A percentile compares a stretch with the other conserved stretches of the same genome.
Conservation (phyloP, 2,329 filamentous ascomycete species). For the Epichloe glyceriae region DNA sequence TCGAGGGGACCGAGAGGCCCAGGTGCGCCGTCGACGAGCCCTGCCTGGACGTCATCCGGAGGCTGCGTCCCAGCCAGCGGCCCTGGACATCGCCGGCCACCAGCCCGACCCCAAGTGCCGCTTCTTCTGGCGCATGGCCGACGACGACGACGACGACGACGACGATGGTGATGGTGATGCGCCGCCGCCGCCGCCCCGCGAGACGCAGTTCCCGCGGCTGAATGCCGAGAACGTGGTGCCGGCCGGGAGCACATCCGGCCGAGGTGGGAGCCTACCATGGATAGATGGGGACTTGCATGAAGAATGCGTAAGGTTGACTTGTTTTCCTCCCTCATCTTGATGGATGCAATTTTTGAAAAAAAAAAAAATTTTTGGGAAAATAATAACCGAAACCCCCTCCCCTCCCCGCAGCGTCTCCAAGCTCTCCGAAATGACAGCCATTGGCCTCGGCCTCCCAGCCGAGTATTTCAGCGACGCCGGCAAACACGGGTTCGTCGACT, state of each 20-base stretch:
- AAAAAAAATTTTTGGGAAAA: too few species aligned
- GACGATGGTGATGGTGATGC: constrained; percentile 18
- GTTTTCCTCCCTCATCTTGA: too few species aligned
- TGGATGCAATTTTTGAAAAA: too few species aligned
- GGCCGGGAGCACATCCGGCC: constrained; percentile 33
- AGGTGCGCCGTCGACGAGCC: constrained; percentile 51
- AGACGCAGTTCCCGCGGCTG: constrained; percentile 40
- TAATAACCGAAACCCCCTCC: too few species aligned
- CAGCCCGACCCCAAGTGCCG: constrained; percentile 47
- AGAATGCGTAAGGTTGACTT: constrained; percentile 33
- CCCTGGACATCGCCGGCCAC: constrained; percentile 46
- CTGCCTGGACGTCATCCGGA: constrained; percentile 42
- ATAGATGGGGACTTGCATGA: constrained; percentile 46
- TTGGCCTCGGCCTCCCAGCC: constrained; percentile 40
- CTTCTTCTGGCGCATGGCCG: constrained; percentile 48
- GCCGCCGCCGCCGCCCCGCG: constrained; percentile 31
- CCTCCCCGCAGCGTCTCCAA: constrained; percentile 34
- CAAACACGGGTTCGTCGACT: constrained; percentile 34
- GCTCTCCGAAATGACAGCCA: constrained; percentile 45
- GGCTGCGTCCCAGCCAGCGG: constrained; percentile 40
- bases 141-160: too few species aligned
- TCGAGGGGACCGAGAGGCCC: constrained; percentile 50
- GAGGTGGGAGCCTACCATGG: constrained; percentile 41
- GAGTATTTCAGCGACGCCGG: constrained; percentile 42
- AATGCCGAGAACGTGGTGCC: constrained; percentile 44